These are phyloP conservation scores for Nephelium lappaceum DNA, from an alignment of 345 rosid species.

Conservation along the genomic window DNA sequence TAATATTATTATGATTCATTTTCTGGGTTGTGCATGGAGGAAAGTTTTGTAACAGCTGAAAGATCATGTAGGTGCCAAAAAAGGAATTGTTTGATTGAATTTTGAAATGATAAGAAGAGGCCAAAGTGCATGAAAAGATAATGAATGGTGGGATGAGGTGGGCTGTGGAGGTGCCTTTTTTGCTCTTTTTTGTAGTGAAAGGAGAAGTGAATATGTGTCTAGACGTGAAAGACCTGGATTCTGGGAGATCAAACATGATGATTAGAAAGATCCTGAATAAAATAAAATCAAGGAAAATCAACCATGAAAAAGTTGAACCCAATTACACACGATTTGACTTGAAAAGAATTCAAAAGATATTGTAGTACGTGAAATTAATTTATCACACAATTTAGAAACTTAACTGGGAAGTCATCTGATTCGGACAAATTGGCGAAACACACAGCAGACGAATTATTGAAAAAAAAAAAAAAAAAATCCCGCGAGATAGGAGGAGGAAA, in stretches of 20 bases:
- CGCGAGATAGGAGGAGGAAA: too few species aligned
- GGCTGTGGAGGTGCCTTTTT: conserved; percentile 4
- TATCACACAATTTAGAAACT: not conserved
- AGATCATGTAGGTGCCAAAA: not conserved
- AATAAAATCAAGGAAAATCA: conserved; percentile 1
- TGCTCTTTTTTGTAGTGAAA: not conserved
- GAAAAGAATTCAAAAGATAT: not conserved
- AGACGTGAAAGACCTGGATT: conserved; percentile 36
- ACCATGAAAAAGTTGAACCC: not conserved
- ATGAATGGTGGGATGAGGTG: not conserved
- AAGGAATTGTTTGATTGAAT: not conserved
- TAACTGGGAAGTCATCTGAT: not conserved
- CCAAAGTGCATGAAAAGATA: conserved; percentile 28
- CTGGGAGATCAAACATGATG: conserved; percentile 28
- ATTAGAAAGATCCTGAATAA: not conserved
- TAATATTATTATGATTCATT: not conserved
- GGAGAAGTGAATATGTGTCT: not conserved
- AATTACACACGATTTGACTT: not conserved
- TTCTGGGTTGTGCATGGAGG: not conserved
- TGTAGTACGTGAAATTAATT: not conserved
- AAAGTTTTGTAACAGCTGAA: not conserved
- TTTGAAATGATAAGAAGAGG: conserved; percentile 22
- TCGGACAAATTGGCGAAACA: not conserved
- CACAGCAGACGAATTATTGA: not conserved
- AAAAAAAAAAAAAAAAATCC: too few species aligned